Conservation (phyloP, 2,329 filamentous ascomycete genomes). For the Aspergillus sp. region DNA sequence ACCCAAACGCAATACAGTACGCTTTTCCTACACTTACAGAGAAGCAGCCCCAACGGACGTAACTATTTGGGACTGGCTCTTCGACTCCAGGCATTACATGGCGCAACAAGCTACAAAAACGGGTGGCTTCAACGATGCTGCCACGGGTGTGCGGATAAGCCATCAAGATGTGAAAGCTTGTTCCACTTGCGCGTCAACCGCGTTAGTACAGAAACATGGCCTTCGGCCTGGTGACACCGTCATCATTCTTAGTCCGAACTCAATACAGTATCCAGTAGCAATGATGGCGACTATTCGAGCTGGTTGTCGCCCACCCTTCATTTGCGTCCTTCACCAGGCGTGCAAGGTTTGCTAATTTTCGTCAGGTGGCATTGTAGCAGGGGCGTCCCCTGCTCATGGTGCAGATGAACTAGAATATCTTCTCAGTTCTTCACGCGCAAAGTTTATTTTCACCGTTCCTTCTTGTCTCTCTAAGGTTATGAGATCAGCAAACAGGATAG, state of each 20-base stretch:
- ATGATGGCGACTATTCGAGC: slow-evolving; percentile 59
- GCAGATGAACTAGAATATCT: slow-evolving; percentile 69
- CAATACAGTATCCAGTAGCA: slow-evolving; percentile 67
- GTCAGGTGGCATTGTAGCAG: slow-evolving; percentile 57
- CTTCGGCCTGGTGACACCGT: slow-evolving; percentile 59
- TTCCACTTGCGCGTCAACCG: slow-evolving; percentile 60
- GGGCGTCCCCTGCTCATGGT: slow-evolving; percentile 66
- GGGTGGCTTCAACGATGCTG: not conserved
- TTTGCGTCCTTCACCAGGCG: too few relatives aligned
- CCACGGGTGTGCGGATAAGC: not conserved
- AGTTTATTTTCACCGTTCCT: slow-evolving; percentile 60
- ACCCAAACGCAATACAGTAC: too few relatives aligned
- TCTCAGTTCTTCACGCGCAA: slow-evolving; percentile 59
- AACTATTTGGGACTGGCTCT: too few relatives aligned
- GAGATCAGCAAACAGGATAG: slow-evolving; percentile 57
- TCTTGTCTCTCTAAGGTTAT: slow-evolving; percentile 58
- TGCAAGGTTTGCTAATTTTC: not conserved
- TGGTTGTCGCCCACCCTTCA: slow-evolving; percentile 27
- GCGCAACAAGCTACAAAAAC: too few relatives aligned
- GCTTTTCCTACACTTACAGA: too few relatives aligned
- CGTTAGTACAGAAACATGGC: slow-evolving; percentile 58
- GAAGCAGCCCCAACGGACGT: too few relatives aligned
- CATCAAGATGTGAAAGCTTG: not conserved
- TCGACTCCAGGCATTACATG: too few relatives aligned
- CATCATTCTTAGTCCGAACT: slow-evolving; percentile 64